Evolutionary conservation across 352 stramenopile species (phyloP), one percentile per base, ranked within the genome.

Genomic region (Pythium apleroticum): DNA sequence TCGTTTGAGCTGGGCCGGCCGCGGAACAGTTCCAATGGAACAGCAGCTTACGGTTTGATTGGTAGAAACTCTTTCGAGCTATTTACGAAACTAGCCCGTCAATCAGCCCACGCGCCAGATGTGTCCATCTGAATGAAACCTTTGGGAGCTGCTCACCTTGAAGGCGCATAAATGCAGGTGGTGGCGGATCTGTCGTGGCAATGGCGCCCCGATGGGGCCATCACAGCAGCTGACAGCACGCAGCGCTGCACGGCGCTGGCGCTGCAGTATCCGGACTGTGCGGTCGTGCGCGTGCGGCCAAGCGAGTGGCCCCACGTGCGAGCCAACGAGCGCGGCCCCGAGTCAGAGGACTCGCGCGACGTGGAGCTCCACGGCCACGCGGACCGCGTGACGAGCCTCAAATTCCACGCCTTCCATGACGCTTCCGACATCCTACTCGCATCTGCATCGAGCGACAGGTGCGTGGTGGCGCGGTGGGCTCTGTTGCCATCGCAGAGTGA

Each of bases 381-480:
- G 17, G 73, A 84, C 41, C 77, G 71, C 48, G 53, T 89, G n/a
- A 61, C 77, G 5, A 75, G 65, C 22, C 58, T 89, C 39, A 65
- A 58, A 15, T 74, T 70, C 57, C 58, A 70, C 57, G 69, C 73
- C 28, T 85, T 69, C 10, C 33, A 61, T 4, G 49, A 70, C 0
- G 70, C 68, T 0, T 4, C 43, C 1, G 56, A 41, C 14, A 20
- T 88, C n/a, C 61, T 69, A 17, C 25, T 93, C 3, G 83, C 74
- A 52, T 90, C 82, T 2, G 82, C 76, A 0, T 93, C 85, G 7
- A 83, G 74, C 58, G 85, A 93, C 60, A 76, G 80, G 84, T 93
- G 27, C 25, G 71, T 62, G 57, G 59, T 8, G 27, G 2, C 15
- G 22, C 46, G 30, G 33, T 1, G 22, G 43, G 37, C n/a, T n/a